Evolutionary conservation across 306 rosid species (phyloP).

Genomic region (Lotus japonicus): DNA sequence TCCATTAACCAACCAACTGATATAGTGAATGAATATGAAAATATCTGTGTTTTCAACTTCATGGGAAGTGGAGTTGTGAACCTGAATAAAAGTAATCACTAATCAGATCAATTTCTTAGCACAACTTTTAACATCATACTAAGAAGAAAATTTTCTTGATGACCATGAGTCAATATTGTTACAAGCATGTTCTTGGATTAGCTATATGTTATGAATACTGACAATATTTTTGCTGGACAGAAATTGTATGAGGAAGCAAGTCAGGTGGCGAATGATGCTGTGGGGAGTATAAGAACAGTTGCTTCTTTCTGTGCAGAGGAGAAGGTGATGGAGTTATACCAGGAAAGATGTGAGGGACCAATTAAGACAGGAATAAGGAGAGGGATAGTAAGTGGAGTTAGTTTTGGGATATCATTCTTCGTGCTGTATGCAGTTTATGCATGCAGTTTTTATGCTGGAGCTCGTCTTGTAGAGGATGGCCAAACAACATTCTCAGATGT

Average conservation of each 20-base stretch:
- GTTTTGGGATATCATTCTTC: constrained; percentile 50
- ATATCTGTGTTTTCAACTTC: not conserved
- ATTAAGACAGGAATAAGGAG: constrained; percentile 48
- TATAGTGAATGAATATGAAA: not conserved
- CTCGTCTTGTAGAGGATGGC: constrained; percentile 53
- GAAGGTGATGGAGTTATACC: constrained; percentile 61
- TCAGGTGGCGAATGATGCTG: constrained; percentile 76
- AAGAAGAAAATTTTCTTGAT: not conserved
- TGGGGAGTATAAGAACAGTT: constrained; percentile 74
- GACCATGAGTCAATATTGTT: not conserved
- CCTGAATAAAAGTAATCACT: not conserved
- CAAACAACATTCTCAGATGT: constrained; percentile 45
- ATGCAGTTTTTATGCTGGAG: constrained; percentile 56
- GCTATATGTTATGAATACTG: not conserved
- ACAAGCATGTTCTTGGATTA: not conserved
- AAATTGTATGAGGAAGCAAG: constrained; percentile 80
- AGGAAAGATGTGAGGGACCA: constrained; percentile 67
- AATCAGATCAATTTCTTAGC: not conserved
- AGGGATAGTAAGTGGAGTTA: constrained; percentile 51
- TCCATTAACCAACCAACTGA: not conserved
- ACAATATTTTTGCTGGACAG: constrained; percentile 16
- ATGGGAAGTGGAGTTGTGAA: not conserved
- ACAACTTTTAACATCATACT: not conserved
- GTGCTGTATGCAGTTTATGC: constrained; percentile 35
- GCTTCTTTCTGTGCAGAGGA: constrained; percentile 88